Evolutionary conservation across 2,329 filamentous ascomycete species (phyloP).

Genomic region (Ceratocystiopsis minuta): DNA sequence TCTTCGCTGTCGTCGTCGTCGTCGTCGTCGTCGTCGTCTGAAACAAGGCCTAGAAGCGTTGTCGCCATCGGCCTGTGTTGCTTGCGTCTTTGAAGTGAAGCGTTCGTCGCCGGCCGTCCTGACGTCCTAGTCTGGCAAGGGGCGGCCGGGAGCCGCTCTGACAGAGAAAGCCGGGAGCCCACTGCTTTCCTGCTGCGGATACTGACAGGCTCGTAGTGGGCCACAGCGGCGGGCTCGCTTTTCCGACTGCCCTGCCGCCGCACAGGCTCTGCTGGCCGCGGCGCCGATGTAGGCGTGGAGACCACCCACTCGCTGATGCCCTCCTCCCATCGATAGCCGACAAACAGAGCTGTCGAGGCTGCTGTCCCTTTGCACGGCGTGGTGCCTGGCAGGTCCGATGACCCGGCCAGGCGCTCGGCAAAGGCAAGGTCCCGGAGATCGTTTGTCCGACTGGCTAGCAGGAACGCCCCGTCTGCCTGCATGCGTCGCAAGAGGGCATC

Average conservation of each 20-base stretch:
- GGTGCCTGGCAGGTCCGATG: too few relatives aligned
- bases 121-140: too few relatives aligned
- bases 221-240: too few relatives aligned
- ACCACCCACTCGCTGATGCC: constrained; percentile 21
- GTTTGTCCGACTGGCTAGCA: constrained; percentile 32
- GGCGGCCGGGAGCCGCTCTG: too few relatives aligned
- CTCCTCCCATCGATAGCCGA: constrained; percentile 19
- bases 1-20: background rate
- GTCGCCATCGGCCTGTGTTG: background rate
- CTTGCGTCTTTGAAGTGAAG: background rate
- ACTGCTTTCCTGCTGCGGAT: too few relatives aligned
- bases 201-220: too few relatives aligned
- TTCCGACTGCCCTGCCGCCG: too few relatives aligned
- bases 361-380: too few relatives aligned
- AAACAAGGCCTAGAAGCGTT: constrained; percentile 4
- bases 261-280: too few relatives aligned
- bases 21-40: constrained; percentile 5
- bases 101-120: too few relatives aligned
- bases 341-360: constrained; percentile 5
- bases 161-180: too few relatives aligned
- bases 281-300: constrained; percentile 3
- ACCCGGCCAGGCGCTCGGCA: constrained; percentile 24
- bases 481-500: constrained; percentile 19
- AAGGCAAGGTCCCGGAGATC: constrained; percentile 35
- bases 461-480: constrained; percentile 29